Percentiles rank a stretch among this genome's conserved stretches.
Evolutionary conservation across 179 eudicot genomes (phyloP).

Genomic region (Heliamphora ciliata): DNA sequence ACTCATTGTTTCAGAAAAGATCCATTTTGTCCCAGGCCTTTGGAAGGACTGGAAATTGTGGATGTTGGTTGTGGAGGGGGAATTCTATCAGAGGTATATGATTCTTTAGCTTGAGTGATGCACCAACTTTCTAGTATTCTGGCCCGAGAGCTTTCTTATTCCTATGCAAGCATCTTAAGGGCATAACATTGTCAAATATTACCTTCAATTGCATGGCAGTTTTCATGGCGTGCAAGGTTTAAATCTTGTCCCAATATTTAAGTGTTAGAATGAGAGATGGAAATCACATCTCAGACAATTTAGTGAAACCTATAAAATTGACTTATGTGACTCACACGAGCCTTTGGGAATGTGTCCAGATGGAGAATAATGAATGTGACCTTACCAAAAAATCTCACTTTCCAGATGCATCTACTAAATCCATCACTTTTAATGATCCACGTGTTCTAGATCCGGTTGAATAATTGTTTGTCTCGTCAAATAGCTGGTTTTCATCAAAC

Average conservation of each 20-base stretch:
- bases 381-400: no score
- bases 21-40: slow-evolving; percentile 64
- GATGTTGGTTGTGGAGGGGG: slow-evolving; percentile 99
- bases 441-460: no score
- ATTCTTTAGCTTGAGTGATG: neutral
- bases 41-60: slow-evolving; percentile 77
- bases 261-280: neutral
- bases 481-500: no score
- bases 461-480: no score
- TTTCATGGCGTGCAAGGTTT: neutral
- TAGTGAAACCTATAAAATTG: neutral
- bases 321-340: neutral
- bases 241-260: no score
- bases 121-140: neutral
- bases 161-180: neutral
- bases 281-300: neutral
- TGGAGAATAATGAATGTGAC: neutral
- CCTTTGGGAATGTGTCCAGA: neutral
- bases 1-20: slow-evolving; percentile 60
- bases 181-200: neutral
- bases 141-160: neutral
- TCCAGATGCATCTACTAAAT: no score
- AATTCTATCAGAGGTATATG: slow-evolving; percentile 72
- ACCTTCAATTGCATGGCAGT: neutral
- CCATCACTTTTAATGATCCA: neutral